These are phyloP conservation scores for Exophiala spinifera DNA, from an alignment of 2,329 filamentous ascomycete genomes.

Conservation along the genomic window DNA sequence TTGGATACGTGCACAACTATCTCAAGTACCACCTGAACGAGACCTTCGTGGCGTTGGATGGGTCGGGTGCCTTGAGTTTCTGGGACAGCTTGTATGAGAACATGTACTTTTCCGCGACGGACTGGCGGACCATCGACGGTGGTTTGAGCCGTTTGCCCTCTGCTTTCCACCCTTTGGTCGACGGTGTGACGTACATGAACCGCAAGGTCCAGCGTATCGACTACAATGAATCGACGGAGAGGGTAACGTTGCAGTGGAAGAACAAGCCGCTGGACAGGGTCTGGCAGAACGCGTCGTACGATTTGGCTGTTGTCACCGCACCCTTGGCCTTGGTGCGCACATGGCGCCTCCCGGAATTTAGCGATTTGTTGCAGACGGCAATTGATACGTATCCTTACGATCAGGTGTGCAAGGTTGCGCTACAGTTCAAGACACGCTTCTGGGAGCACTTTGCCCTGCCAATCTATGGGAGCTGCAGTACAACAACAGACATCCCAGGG, in stretches of 20 bases:
- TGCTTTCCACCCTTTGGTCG: constrained; percentile 61
- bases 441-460: constrained; percentile 54
- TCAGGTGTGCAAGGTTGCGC: constrained; percentile 56
- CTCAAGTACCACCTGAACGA: constrained; percentile 55
- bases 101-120: constrained; percentile 58
- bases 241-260: constrained; percentile 60
- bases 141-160: constrained; percentile 58
- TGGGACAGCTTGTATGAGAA: constrained; percentile 56
- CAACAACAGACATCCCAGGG: constrained; percentile 56
- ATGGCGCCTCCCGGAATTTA: constrained; percentile 58
- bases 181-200: constrained; percentile 55
- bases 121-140: constrained; percentile 64
- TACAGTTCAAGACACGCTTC: constrained; percentile 66
- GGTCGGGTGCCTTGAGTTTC: constrained; percentile 35
- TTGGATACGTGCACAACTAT: constrained; percentile 54
- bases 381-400: constrained; percentile 51
- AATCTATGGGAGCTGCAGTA: constrained; percentile 64
- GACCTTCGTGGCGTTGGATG: constrained; percentile 45
- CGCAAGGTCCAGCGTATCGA: constrained; percentile 57
- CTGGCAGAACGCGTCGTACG: constrained; percentile 53
- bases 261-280: constrained; percentile 35
- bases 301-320: constrained; percentile 64
- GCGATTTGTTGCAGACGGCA: constrained; percentile 48
- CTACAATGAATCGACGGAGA: constrained; percentile 50
- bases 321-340: constrained; percentile 64